These are phyloP conservation scores for Ophiostoma pallidulum DNA, from an alignment of 2,329 filamentous ascomycete genomes.

Conservation along the genomic window DNA sequence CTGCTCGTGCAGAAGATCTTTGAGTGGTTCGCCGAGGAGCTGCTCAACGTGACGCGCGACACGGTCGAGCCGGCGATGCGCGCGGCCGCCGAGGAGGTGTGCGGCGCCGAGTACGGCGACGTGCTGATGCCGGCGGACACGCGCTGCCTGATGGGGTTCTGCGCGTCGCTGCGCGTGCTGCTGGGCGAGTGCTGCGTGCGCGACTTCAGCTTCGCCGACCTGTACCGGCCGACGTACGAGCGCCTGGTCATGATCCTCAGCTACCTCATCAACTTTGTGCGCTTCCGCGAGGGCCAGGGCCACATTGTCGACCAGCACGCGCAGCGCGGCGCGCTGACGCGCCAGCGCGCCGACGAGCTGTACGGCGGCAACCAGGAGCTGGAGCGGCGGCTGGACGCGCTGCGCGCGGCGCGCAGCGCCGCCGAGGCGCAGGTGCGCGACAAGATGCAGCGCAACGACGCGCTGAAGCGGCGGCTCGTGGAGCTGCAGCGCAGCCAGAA, in stretches of 20 bases:
- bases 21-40: conserved; percentile 90
- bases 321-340: conserved; percentile 80
- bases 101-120: conserved; percentile 69
- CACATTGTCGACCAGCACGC: conserved; percentile 85
- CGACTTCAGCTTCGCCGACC: conserved; percentile 87
- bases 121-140: conserved; percentile 73
- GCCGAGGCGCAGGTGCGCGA: conserved; percentile 76
- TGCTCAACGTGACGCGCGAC: conserved; percentile 88
- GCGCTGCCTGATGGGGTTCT: conserved; percentile 92
- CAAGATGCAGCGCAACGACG: conserved; percentile 77
- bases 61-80: conserved; percentile 93
- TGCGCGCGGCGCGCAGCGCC: conserved; percentile 67
- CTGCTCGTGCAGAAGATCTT: conserved; percentile 95
- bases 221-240: conserved; percentile 83
- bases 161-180: conserved; percentile 69
- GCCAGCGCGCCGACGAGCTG: conserved; percentile 76
- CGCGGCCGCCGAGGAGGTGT: conserved; percentile 80
- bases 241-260: conserved; percentile 92
- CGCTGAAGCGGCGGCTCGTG: conserved; percentile 71
- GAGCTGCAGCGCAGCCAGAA: conserved; percentile 77
- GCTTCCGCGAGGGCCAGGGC: conserved; percentile 90
- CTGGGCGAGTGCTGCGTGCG: conserved; percentile 82
- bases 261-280: conserved; percentile 97
- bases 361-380: conserved; percentile 82
- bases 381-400: conserved; percentile 67